Base-by-base conservation (phyloP, 306 rosid species). In the Castanopsis chinensis region DNA sequence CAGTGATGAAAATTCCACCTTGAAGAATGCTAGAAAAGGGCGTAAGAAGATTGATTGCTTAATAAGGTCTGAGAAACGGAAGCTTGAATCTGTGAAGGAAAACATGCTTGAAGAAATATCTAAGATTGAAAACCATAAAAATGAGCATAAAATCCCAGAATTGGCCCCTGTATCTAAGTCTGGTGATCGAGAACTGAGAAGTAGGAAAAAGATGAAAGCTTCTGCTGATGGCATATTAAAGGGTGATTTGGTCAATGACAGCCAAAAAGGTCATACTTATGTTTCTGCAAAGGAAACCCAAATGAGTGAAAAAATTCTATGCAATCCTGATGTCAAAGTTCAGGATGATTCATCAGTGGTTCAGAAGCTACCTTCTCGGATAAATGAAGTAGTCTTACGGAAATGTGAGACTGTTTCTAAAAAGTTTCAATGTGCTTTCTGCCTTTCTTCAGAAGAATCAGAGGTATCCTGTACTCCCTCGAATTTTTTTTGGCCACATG, bases 371-470 rank as follows among this genome's bases (percentile, higher is more conserved):
- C 72, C 85, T 81, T 75, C 85, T 63, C 59, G 37, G 74, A 65
- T 65, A 10, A 64, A 88, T 61, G 67, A 76, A 56, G 64, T 73
- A 37, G 70, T 81, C 82, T 80, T 88, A 78, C 78, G 19, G 82
- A 90, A 85, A 78, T 92, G 97, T 78, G 85, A 82, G 60, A 88
- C 70, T 49, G 80, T 67, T 32, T 74, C 51, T 43, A 55, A 79
- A 59, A 80, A 80, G 61, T 68, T 80, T 45, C 85, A 83, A 21
- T 95, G 99, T 69, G 91, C 86, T 73, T 95, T 95, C 82, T 95
- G 99, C 82, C 92, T 74, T 80, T 90, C 91, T 33, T 85, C 94
- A 81, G 90, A 91, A 82, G 96, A 89, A 80, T 85, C 98, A 30
- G 91, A 95, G 99, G 99, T 95, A 83, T 73, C 45, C 33, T 59